These are phyloP conservation scores for Chaetomium fimeti DNA, from an alignment of 495 filamentous ascomycete species.

Conservation along the genomic window DNA sequence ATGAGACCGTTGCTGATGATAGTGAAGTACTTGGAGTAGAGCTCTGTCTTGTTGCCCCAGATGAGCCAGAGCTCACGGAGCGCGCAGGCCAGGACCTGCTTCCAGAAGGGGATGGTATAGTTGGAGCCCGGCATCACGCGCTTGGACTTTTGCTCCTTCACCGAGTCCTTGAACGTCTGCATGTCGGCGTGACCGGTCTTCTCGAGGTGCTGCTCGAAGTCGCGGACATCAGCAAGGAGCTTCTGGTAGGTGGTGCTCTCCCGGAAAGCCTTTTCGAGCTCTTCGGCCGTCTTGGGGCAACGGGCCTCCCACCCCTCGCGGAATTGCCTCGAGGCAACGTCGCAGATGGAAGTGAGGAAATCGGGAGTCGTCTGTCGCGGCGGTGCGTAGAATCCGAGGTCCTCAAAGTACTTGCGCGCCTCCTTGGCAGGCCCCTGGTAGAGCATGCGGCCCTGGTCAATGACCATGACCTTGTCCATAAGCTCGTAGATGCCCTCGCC, in stretches of 20 bases:
- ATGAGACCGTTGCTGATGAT: slow-evolving; percentile 69
- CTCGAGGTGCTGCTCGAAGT: slow-evolving; percentile 46
- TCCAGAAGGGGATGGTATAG: slow-evolving; percentile 57
- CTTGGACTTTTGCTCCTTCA: slow-evolving; percentile 44
- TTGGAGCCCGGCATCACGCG: slow-evolving; percentile 46
- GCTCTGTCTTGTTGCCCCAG: slow-evolving; percentile 59
- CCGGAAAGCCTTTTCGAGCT: slow-evolving; percentile 64
- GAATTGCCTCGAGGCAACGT: slow-evolving; percentile 60
- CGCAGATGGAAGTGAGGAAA: slow-evolving; percentile 72
- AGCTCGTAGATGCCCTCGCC: slow-evolving; percentile 79
- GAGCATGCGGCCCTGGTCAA: slow-evolving; percentile 68
- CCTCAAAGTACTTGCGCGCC: slow-evolving; percentile 61
- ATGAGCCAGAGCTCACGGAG: slow-evolving; percentile 57
- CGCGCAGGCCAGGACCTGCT: slow-evolving; percentile 58
- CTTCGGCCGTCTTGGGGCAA: slow-evolving; percentile 68
- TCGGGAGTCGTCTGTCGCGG: slow-evolving; percentile 62
- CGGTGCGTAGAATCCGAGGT: slow-evolving; percentile 58
- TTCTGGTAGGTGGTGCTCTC: slow-evolving; percentile 51
- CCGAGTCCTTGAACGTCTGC: slow-evolving; percentile 49
- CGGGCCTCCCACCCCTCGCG: slow-evolving; percentile 59
- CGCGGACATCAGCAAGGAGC: slow-evolving; percentile 50
- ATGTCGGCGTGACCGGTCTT: slow-evolving; percentile 38
- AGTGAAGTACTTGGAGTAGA: slow-evolving; percentile 57
- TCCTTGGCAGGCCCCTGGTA: slow-evolving; percentile 60
- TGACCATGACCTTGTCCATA: slow-evolving; percentile 67